phyloP scores from a whole-genome alignment of 129 eudicot genomes.

The Mikania micrantha region DNA sequence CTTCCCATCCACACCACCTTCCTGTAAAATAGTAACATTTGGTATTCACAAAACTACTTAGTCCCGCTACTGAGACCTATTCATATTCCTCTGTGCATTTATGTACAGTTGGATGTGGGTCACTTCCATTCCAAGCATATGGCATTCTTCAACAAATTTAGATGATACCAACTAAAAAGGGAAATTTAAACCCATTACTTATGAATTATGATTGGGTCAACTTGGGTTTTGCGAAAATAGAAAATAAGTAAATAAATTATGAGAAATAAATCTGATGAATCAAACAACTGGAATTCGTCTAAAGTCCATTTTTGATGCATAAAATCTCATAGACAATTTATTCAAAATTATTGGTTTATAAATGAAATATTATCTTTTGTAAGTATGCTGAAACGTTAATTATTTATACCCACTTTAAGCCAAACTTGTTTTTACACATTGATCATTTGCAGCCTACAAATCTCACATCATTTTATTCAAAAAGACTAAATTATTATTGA shows the following conservation, averaged over 20 bases:
- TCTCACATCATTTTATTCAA: neutral
- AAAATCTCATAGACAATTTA: neutral
- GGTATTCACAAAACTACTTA: slow-evolving; percentile 6
- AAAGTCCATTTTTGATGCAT: neutral
- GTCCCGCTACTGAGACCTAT: neutral
- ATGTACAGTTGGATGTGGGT: slow-evolving; percentile 1
- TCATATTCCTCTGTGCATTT: neutral
- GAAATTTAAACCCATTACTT: neutral
- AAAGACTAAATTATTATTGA: neutral
- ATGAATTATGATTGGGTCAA: neutral
- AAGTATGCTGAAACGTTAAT: neutral
- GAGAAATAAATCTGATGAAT: neutral
- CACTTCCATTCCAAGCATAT: slow-evolving; percentile 6
- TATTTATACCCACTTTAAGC: neutral
- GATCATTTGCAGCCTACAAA: neutral
- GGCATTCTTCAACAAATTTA: neutral
- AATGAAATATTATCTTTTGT: neutral
- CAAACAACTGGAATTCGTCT: neutral
- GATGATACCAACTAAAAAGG: neutral
- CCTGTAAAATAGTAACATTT: slow-evolving; percentile 32
- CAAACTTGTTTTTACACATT: neutral
- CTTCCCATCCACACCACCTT: slow-evolving; percentile 61
- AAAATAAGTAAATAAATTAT: neutral
- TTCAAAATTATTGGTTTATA: neutral
- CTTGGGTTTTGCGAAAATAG: neutral